Evolutionary conservation across 768 basidiomycete species (phyloP).

Genomic region (Leccinellum albellum): DNA sequence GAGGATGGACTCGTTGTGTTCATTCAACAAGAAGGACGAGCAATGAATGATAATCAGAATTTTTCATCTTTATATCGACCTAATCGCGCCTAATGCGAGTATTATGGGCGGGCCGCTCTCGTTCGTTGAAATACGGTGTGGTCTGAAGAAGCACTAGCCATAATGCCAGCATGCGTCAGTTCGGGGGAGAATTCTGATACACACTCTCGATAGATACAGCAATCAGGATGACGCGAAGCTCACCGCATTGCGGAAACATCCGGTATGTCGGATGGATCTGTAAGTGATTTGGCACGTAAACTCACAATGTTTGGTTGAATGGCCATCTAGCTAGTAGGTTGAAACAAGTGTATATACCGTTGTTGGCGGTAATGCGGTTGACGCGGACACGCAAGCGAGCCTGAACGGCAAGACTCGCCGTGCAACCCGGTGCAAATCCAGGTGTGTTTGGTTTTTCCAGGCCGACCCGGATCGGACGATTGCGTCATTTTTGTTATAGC

Average conservation of each 20-base stretch:
- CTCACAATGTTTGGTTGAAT: background rate
- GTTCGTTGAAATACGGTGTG: background rate
- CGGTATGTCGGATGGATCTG: background rate
- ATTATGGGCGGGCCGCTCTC: slow-evolving; percentile 17
- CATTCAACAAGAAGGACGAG: background rate
- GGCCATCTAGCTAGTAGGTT: background rate
- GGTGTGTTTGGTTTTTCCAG: background rate
- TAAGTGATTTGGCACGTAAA: background rate
- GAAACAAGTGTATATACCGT: background rate
- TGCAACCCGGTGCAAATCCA: background rate
- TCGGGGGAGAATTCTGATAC: slow-evolving; percentile 2
- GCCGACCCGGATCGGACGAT: slow-evolving; percentile 1
- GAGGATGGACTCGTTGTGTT: background rate
- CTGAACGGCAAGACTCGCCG: background rate
- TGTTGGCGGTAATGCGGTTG: background rate
- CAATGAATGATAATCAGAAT: background rate
- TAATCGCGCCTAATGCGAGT: slow-evolving; percentile 6
- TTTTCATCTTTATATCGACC: slow-evolving; percentile 10
- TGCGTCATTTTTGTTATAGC: slow-evolving; percentile 5
- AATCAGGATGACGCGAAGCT: background rate
- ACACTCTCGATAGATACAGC: background rate
- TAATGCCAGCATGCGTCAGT: background rate
- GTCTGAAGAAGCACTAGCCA: background rate
- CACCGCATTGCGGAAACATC: background rate
- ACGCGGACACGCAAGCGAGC: background rate